phyloP scores from a whole-genome alignment of 352 stramenopile genomes.

The Plasmopara halstedii region DNA sequence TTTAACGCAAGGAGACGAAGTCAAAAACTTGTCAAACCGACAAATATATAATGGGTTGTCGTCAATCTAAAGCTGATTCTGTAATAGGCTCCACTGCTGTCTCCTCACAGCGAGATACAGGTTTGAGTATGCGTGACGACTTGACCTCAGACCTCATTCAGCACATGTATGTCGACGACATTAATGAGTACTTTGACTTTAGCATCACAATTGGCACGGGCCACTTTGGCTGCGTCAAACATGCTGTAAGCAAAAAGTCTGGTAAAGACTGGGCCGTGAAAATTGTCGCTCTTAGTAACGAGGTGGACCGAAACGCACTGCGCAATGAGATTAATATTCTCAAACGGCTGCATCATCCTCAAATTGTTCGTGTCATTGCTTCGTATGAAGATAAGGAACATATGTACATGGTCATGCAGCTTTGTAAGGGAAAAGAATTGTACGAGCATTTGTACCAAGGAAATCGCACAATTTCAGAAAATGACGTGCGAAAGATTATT shows the following conservation, averaged over 20 bases:
- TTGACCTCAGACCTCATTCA: constrained; percentile 68
- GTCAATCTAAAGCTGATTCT: constrained; percentile 38
- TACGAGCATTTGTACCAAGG: constrained; percentile 73
- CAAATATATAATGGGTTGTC: constrained; percentile 41
- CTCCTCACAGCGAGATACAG: constrained; percentile 3
- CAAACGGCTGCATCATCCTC: constrained; percentile 68
- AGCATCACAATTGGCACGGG: constrained; percentile 53
- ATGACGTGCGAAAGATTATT: constrained; percentile 61
- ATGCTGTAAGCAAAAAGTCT: constrained; percentile 45
- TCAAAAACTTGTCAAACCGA: neutral
- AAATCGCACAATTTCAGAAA: constrained; percentile 51
- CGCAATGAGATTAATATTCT: constrained; percentile 75
- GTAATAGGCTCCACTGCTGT: constrained; percentile 32
- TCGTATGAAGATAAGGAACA: constrained; percentile 72
- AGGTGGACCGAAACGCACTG: constrained; percentile 64
- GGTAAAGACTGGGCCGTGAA: constrained; percentile 77
- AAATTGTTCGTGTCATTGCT: constrained; percentile 71
- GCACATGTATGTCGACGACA: constrained; percentile 67
- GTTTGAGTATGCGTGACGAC: constrained; percentile 49
- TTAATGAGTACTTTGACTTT: constrained; percentile 58
- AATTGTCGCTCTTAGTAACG: constrained; percentile 60
- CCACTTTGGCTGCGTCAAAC: constrained; percentile 67
- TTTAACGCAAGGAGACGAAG: neutral
- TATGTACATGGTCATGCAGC: constrained; percentile 86
- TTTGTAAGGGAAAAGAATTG: constrained; percentile 76